Conservation (phyloP, 1,284 basidiomycete genomes). For the Boletus sp. region DNA sequence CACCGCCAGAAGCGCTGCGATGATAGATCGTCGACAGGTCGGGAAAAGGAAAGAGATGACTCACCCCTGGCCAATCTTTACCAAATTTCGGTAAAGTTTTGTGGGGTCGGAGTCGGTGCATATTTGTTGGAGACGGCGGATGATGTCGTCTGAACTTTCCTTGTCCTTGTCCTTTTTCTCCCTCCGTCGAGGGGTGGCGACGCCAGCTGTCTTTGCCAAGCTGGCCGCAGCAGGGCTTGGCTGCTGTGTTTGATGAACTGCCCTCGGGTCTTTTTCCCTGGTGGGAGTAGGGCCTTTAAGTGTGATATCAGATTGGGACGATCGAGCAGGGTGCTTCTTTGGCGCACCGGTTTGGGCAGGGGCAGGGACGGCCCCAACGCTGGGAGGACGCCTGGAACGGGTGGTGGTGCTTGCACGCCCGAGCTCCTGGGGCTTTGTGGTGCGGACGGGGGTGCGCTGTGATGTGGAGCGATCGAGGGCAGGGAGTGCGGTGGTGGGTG, state of each 20-base stretch:
- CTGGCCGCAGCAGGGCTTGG: slow-evolving; percentile 50
- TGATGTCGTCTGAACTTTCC: slow-evolving; percentile 87
- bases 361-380: slow-evolving; percentile 25
- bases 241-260: slow-evolving; percentile 45
- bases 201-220: slow-evolving; percentile 66
- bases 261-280: slow-evolving; percentile 43
- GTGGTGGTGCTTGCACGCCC: slow-evolving; percentile 70
- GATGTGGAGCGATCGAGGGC: slow-evolving; percentile 78
- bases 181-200: slow-evolving; percentile 78
- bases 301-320: slow-evolving; percentile 57
- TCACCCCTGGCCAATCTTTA: slow-evolving; percentile 98
- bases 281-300: slow-evolving; percentile 44
- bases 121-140: slow-evolving; percentile 89
- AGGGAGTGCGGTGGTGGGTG: slow-evolving; percentile 59
- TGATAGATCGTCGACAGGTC: slow-evolving; percentile 8
- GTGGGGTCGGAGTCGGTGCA: slow-evolving; percentile 99
- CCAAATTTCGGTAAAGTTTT: slow-evolving; percentile 86
- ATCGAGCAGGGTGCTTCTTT: slow-evolving; percentile 56
- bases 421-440: slow-evolving; percentile 54
- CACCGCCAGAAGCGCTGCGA: slow-evolving; percentile 90
- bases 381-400: slow-evolving; percentile 37
- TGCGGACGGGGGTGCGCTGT: slow-evolving; percentile 63
- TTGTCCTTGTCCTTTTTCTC: slow-evolving; percentile 86
- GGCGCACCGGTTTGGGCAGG: slow-evolving; percentile 36
- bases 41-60: slow-evolving; percentile 34